phyloP scores from a whole-genome alignment of 1,284 basidiomycete species.

The Pisolithus thermaeus region DNA sequence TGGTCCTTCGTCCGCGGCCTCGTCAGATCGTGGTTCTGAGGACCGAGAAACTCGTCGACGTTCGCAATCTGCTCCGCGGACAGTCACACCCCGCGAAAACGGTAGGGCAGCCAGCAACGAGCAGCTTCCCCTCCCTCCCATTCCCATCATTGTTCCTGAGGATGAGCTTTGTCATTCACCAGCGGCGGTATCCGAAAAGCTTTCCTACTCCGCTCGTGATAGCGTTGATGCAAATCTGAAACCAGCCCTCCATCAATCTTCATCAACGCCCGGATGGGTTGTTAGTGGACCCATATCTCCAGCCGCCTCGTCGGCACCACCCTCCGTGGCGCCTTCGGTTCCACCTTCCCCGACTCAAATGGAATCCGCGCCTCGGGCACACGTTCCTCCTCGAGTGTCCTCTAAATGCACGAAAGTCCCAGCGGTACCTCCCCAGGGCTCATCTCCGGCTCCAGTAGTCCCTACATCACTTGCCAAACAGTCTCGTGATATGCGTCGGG shows the following conservation, averaged over 20 bases:
- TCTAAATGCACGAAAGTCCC: slow-evolving; percentile 12
- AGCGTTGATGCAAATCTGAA: slow-evolving; percentile 5
- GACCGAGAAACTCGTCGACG: slow-evolving; percentile 24
- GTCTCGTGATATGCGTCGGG: slow-evolving; percentile 60
- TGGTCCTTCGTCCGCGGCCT: slow-evolving; percentile 33
- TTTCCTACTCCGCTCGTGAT: slow-evolving; percentile 7
- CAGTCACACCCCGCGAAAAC: slow-evolving; percentile 24
- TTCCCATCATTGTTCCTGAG: slow-evolving; percentile 5
- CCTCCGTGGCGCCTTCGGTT: background rate
- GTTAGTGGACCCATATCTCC: background rate
- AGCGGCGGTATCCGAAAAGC: slow-evolving; percentile 5
- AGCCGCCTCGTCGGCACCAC: background rate
- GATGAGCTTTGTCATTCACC: slow-evolving; percentile 1
- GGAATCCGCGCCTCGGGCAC: background rate
- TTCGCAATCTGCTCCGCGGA: slow-evolving; percentile 27
- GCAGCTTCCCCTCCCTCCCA: slow-evolving; percentile 4
- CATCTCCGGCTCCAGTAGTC: slow-evolving; percentile 3
- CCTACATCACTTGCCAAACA: slow-evolving; percentile 31
- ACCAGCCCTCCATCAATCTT: slow-evolving; percentile 2
- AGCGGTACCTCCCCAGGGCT: slow-evolving; percentile 5
- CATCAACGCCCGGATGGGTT: background rate
- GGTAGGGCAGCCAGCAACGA: slow-evolving; percentile 13
- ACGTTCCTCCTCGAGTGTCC: slow-evolving; percentile 10
- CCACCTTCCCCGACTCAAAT: background rate
- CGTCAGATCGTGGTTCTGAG: slow-evolving; percentile 29